Evolutionary conservation across 2,329 filamentous ascomycete species (phyloP).

Genomic region (Colletotrichum noveboracense): DNA sequence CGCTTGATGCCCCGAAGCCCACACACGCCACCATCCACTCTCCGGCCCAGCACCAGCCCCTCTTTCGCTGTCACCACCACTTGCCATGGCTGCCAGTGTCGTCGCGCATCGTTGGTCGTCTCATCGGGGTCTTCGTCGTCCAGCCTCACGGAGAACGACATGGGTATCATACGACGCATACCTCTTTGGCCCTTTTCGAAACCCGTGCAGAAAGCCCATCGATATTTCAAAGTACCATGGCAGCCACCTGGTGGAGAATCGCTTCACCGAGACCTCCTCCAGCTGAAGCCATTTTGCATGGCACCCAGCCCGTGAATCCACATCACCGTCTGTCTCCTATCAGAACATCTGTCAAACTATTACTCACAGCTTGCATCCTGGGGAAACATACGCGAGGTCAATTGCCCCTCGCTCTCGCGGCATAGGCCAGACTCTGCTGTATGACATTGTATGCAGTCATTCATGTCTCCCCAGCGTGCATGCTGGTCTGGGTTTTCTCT

Average conservation of each 20-base stretch:
- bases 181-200: neutral
- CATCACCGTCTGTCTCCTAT: neutral
- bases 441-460: neutral
- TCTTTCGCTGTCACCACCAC: neutral
- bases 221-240: conserved; percentile 5
- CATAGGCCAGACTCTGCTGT: neutral
- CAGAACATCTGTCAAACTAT: conserved; percentile 5
- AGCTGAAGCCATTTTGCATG: neutral
- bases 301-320: neutral
- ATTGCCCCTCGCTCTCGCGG: neutral
- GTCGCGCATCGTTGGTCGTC: neutral
- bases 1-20: neutral
- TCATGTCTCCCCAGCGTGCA: neutral
- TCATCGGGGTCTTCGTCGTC: neutral
- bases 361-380: conserved; percentile 16
- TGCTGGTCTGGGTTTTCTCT: neutral
- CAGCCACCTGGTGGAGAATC: conserved; percentile 3
- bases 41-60: neutral
- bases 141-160: neutral
- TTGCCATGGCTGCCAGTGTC: neutral
- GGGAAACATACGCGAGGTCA: neutral
- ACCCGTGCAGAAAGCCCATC: conserved; percentile 8
- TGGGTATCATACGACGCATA: conserved; percentile 7
- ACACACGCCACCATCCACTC: conserved; percentile 10
- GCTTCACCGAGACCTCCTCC: neutral